phyloP scores from a whole-genome alignment of 2,329 filamentous ascomycete genomes.

The Colletotrichum cuscutae region DNA sequence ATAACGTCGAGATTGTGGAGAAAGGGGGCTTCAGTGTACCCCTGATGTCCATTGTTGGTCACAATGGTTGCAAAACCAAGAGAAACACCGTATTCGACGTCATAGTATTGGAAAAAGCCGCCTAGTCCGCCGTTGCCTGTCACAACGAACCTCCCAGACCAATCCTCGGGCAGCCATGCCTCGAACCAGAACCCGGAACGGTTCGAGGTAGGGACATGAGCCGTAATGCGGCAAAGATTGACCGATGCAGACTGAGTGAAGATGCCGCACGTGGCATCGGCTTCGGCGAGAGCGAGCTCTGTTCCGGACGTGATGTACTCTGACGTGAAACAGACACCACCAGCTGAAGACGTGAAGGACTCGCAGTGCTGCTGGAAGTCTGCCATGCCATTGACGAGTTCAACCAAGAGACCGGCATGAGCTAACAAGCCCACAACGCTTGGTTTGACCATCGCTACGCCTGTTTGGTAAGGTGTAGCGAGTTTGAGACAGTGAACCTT shows the following conservation, averaged over 20 bases:
- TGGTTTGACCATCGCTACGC: too few species aligned
- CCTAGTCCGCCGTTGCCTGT: conserved; percentile 60
- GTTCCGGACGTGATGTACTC: conserved; percentile 42
- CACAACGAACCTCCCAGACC: conserved; percentile 56
- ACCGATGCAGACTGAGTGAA: conserved; percentile 35
- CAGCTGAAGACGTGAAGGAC: too few species aligned
- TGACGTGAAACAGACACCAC: not conserved
- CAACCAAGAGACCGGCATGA: too few species aligned
- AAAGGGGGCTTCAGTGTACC: conserved; percentile 42
- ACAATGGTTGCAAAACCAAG: conserved; percentile 57
- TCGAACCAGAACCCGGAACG: conserved; percentile 54
- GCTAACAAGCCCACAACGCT: too few species aligned
- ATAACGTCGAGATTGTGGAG: conserved; percentile 47
- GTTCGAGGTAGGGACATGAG: conserved; percentile 48
- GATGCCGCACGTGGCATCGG: conserved; percentile 47
- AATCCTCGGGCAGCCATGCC: conserved; percentile 56
- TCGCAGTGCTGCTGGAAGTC: too few species aligned
- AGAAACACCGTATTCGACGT: conserved; percentile 51
- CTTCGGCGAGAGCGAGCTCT: conserved; percentile 46
- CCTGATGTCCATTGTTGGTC: conserved; percentile 62
- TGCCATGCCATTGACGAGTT: too few species aligned
- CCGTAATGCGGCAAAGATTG: conserved; percentile 41
- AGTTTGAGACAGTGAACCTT: too few species aligned
- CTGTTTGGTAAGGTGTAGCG: too few species aligned
- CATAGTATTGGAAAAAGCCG: conserved; percentile 57